Evolutionary conservation across 192 early-diverging fungal genomes (phyloP), one percentile per base, ranked within the genome.

Genomic region (Entophlyctis helioformis): DNA sequence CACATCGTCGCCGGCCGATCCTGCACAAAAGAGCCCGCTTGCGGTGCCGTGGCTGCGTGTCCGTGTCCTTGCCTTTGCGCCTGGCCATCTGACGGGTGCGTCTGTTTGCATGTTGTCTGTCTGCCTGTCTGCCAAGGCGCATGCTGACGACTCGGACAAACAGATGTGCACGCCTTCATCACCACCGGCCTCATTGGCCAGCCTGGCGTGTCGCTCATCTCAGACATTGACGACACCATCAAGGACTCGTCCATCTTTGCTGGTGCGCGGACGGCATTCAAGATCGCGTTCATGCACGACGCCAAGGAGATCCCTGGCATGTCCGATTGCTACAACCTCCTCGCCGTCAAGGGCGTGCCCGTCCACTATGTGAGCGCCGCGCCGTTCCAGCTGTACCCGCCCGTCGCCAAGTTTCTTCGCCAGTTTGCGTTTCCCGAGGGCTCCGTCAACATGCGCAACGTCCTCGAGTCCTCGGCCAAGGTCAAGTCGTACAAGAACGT

Each of bases 291-390:
- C 38, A 73, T 88, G 25, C 65, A 67, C 1, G 71, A 82, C 46
- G 39, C 67, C 20, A 44, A 72, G 71, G 61, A 74, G 9, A 84
- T 96, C 5, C 63, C 78, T 0, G 88, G 88, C 0, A 92, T 96
- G 89, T 55, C 84, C 1, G 65, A 70, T 16, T 61, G 81, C 12
- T 96, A 89, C 57, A 71, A 62, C 16, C 53, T 48, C 32, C 46
- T 60, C 21, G 49, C 65, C 78, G 67, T 48, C 1, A 51, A 61
- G 42, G 76, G 75, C 6, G 71, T 67, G 23, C 70, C 73, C 21
- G 72, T 89, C 48, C 90, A 93, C 54, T 93, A 93, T 53, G 90
- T 93, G 20, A 81, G 77, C 45, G 87, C 87, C 54, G 75, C 75
- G 3, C 90, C 87, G 1, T 89, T 81, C 66, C 86, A 89, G 46